phyloP scores from a whole-genome alignment of 805 yeast species.

The Kurtzmaniella fragi region DNA sequence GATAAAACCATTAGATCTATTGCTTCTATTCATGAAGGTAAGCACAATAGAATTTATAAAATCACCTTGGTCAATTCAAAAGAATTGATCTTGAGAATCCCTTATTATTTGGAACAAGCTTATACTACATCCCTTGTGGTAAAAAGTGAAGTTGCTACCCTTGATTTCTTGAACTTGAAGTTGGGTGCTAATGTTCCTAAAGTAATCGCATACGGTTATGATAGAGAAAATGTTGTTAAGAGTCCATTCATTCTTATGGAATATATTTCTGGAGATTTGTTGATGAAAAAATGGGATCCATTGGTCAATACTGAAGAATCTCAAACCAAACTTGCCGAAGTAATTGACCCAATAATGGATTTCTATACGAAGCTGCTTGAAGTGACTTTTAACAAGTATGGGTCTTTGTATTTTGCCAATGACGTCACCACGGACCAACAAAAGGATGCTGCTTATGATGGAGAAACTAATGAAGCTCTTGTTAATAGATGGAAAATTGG shows the following conservation, averaged over 20 bases:
- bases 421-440: constrained; percentile 50
- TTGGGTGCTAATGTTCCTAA: constrained; percentile 68
- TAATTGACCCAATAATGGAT: constrained; percentile 69
- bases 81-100: constrained; percentile 73
- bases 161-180: constrained; percentile 71
- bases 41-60: constrained; percentile 84
- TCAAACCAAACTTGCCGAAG: constrained; percentile 48
- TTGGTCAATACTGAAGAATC: constrained; percentile 49
- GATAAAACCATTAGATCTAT: constrained; percentile 59
- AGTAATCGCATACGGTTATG: constrained; percentile 62
- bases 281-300: constrained; percentile 93
- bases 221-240: constrained; percentile 56
- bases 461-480: constrained; percentile 52
- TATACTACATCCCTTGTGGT: constrained; percentile 60
- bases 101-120: constrained; percentile 72
- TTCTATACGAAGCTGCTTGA: constrained; percentile 52
- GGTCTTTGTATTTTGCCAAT: constrained; percentile 74
- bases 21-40: constrained; percentile 87
- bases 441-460: constrained; percentile 50
- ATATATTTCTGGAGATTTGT: constrained; percentile 66
- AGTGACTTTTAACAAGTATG: constrained; percentile 64
- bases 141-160: constrained; percentile 88
- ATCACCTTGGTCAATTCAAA: constrained; percentile 58
- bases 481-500: constrained; percentile 83
- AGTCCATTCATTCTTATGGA: constrained; percentile 82